A percentile compares a stretch with the other conserved stretches of the same genome.
phyloP scores from a whole-genome alignment of 345 rosid genomes.

The Rubroshorea leprosula region DNA sequence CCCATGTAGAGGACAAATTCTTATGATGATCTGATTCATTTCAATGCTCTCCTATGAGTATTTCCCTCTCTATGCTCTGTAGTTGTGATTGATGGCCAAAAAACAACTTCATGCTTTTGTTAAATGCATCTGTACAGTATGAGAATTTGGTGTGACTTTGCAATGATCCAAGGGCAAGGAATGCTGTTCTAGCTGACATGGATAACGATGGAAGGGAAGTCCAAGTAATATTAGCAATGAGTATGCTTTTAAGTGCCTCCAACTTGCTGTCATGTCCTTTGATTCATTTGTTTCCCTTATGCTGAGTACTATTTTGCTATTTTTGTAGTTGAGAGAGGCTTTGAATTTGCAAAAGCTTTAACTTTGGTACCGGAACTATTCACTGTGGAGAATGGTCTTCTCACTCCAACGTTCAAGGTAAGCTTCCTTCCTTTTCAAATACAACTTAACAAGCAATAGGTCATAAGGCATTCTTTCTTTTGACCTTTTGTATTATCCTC shows the following conservation, averaged over 20 bases:
- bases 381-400: slow-evolving; percentile 69
- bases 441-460: neutral
- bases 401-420: slow-evolving; percentile 91
- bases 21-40: neutral
- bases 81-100: neutral
- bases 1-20: no score
- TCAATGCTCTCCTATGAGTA: no score
- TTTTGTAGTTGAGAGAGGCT: slow-evolving; percentile 65
- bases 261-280: neutral
- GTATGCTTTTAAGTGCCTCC: slow-evolving; percentile 11
- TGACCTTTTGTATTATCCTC: slow-evolving; percentile 7
- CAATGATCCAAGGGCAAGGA: slow-evolving; percentile 51
- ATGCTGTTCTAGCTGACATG: slow-evolving; percentile 74
- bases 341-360: slow-evolving; percentile 73
- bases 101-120: slow-evolving; percentile 11
- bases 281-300: neutral
- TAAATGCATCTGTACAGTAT: slow-evolving; percentile 34
- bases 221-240: slow-evolving; percentile 36
- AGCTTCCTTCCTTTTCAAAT: slow-evolving; percentile 4
- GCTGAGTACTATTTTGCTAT: slow-evolving; percentile 28
- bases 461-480: neutral
- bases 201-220: slow-evolving; percentile 59
- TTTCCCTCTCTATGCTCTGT: slow-evolving; percentile 16
- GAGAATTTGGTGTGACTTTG: slow-evolving; percentile 59
- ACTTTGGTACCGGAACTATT: slow-evolving; percentile 77